A percentile compares a stretch with the other conserved stretches of the same genome.
Conservation (phyloP, 1,139 yeast genomes). For the Suhomyces panamericanus region DNA sequence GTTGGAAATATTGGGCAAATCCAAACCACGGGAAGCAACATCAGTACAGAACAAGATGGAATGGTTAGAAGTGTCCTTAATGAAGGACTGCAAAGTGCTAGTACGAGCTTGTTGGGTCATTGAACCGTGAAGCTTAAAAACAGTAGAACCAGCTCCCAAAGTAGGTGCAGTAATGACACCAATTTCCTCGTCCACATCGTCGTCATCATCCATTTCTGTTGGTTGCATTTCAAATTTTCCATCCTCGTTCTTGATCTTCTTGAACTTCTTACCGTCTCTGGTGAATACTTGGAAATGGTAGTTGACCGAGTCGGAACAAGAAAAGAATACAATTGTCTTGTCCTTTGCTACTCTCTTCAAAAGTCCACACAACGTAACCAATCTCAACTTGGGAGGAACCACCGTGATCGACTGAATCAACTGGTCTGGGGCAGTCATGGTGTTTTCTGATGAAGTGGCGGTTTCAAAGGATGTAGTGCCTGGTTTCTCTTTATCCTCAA, state of each 20-base stretch:
- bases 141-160: conserved; percentile 46
- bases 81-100: conserved; percentile 67
- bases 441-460: conserved; percentile 29
- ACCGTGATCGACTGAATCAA: conserved; percentile 72
- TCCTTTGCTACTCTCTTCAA: conserved; percentile 47
- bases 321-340: conserved; percentile 80
- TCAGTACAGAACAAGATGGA: conserved; percentile 79
- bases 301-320: conserved; percentile 94
- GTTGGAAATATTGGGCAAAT: conserved; percentile 62
- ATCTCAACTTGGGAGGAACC: conserved; percentile 87
- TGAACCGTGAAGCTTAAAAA: conserved; percentile 90
- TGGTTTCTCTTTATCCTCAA: conserved; percentile 29
- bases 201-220: conserved; percentile 18
- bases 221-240: conserved; percentile 23
- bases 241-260: conserved; percentile 31
- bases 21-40: conserved; percentile 74
- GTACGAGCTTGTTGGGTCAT: conserved; percentile 80
- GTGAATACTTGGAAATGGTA: conserved; percentile 81
- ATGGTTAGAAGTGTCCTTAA: conserved; percentile 47
- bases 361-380: conserved; percentile 74
- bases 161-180: conserved; percentile 57
- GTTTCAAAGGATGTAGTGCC: conserved; percentile 44
- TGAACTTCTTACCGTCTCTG: conserved; percentile 47
- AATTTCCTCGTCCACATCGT: conserved; percentile 27
- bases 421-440: conserved; percentile 80